Base-by-base conservation (phyloP, 1,139 yeast genomes). In the Arxiozyma heterogenica region DNA sequence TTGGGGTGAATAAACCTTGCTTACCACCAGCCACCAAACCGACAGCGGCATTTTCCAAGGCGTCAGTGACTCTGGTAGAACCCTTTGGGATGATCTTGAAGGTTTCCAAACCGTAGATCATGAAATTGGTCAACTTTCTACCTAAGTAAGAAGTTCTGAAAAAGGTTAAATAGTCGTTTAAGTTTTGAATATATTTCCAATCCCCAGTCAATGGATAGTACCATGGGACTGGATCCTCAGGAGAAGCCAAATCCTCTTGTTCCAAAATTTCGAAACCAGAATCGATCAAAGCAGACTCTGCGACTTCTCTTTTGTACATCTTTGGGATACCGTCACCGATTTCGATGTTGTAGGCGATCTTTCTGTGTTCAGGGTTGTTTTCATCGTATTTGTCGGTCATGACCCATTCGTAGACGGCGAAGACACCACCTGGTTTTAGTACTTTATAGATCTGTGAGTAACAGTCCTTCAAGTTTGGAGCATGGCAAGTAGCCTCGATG, bases 331-430 rank as follows among this genome's bases (percentile, higher is more conserved):
- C 98, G 71, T 93, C 97, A 68, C 98, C 98, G 60, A 93, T 81
- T 75, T 93, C 98, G 66, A 93, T 94, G 70, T 97, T 98, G 73
- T 93, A 93, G 48, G 96, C 94, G 63, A 93, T 87, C 71, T 86
- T 86, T 73, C 97, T 88, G 75, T 93, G 98, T 71, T 84, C 93
- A 63, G 83, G 81, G 73, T 90, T 89, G 59, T 73, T 73, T 74
- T 86, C 96, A 71, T 93, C 98, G 72, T 89, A 94, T 53, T 76
- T 79, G 65, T 91, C 96, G 60, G 98, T 93, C 95, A 93, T 85
- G 60, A 93, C 98, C 98, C 98, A 93, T 75, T 93, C 98, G 76
- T 93, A 93, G 55, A 93, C 98, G 71, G 98, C 98, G 64, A 93
- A 93, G 51, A 79, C 81, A 71, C 98, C 98, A 70, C 98, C 97